Base-by-base conservation (phyloP, 164 flowering plant species). In the Aristolochia californica region DNA sequence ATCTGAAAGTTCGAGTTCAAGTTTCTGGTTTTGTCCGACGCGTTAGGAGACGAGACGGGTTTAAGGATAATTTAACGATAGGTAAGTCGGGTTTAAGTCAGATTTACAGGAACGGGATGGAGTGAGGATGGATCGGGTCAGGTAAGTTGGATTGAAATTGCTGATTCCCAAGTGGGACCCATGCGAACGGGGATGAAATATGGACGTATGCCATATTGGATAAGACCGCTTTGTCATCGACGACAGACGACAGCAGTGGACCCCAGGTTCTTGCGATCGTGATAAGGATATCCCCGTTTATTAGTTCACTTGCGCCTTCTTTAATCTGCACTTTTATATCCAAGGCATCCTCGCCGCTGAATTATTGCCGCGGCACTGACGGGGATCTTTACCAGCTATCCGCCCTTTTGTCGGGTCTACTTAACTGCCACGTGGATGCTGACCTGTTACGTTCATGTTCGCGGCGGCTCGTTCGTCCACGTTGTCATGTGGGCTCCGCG, bases 301-400 rank as follows among this genome's bases (percentile, higher is more conserved):
- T 44, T 43, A 44, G n/a, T n/a, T n/a, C n/a, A n/a, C n/a, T n/a
- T n/a, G n/a, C n/a, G n/a, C n/a, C n/a, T n/a, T n/a, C n/a, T n/a
- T n/a, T n/a, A n/a, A n/a, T n/a, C n/a, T n/a, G n/a, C n/a, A n/a
- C n/a, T n/a, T n/a, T n/a, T n/a, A n/a, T 14, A 54, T 54, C 57
- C 57, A 2, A 9, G 20, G 26, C 57, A 54, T 26, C 27, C 43
- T 2, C 13, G 15, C 27, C 18, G 50, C 22, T 20, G 60, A 25
- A 60, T 50, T 60, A 38, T 57, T 65, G 57, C 56, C 8, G 5
- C 50, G 10, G 1, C 23, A 50, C 80, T 76, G 75, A 83, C 83
- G 88, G 81, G 94, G 81, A 85, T 75, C 86, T 68, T 62, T 54
- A 62, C 59, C 70, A 61, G 60, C 59, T 55, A 27, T 38, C 21